Conservation (phyloP, 139 green algal genomes). For the Chlorella vulgaris region DNA sequence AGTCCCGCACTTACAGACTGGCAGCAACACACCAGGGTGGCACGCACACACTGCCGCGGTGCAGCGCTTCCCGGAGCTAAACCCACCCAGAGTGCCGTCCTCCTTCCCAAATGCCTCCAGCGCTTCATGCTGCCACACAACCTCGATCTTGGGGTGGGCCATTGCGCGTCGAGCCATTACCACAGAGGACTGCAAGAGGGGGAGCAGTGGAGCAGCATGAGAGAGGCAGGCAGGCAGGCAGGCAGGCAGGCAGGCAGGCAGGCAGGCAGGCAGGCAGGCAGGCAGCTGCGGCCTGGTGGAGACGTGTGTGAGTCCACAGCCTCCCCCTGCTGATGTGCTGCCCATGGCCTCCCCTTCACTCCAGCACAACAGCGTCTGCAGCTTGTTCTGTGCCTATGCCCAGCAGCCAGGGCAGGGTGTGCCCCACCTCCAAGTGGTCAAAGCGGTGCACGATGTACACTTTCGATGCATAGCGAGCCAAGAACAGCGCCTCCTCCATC, state of each 20-base stretch:
- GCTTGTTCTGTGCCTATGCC: not conserved
- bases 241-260: no score
- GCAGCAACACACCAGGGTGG: no score
- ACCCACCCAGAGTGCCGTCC: conserved; percentile 30
- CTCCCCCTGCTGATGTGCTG: not conserved
- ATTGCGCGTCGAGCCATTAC: conserved; percentile 29
- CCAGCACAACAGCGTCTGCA: not conserved
- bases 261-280: no score
- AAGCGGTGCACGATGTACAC: conserved; percentile 38
- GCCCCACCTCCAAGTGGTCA: conserved; percentile 30
- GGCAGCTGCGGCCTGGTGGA: no score
- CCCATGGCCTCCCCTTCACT: no score
- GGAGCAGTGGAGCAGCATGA: not conserved
- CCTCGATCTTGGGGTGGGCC: conserved; percentile 33
- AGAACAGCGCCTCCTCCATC: conserved; percentile 79
- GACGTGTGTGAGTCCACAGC: not conserved
- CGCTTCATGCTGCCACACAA: conserved; percentile 27
- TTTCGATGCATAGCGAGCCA: conserved; percentile 62
- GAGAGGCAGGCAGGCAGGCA: not conserved
- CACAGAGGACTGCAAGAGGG: not conserved
- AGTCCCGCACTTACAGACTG: not conserved
- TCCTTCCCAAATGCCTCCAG: conserved; percentile 20
- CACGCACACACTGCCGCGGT: no score
- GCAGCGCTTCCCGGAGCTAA: not conserved
- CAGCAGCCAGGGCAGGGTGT: not conserved